Base-by-base conservation (phyloP, 108 stramenopile genomes). In the Chaetoceros muelleri region DNA sequence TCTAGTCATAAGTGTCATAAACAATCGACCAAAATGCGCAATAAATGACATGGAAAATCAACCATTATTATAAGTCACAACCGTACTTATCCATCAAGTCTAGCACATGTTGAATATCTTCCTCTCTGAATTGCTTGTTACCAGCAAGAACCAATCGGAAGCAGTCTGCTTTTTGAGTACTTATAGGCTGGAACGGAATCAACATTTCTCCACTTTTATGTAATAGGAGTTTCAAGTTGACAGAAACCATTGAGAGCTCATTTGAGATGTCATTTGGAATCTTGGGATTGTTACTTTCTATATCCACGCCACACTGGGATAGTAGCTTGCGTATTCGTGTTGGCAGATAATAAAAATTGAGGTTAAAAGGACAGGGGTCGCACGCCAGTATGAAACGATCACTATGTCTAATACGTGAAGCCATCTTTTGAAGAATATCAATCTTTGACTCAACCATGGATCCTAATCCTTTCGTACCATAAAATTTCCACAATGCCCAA, bases 281-380 rank as follows among this genome's bases (percentile, higher is more conserved):
- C 29, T 45, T 61, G 17, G 57, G 48, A 49, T 58, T 49, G 8
- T 49, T 44, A 24, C 23, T 20, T 25, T 57, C 44, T 16, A 2
- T 21, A 23, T 51, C 29, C 40, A 75, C 48, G 19, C 55, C 60
- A 7, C 63, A 29, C 31, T 40, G 45, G 21, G 30, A 51, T 22
- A 74, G 29, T 21, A 53, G 22, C 1, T 28, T 23, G 22, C 72
- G 64, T 67, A 78, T 71, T 49, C 75, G 65, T 44, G 56, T 53
- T 10, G 75, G 79, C n/a, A 80, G 52, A 63, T 72, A 80, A 53
- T 69, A 76, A 60, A 80, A 80, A 48, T 74, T 74, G 24, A 80
- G 70, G 65, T 81, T 81, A 48, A 77, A 76, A 2, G 72, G 62
- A 72, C 75, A 76, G 1, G 71, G 71, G 34, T 69, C 50, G 31